Base-by-base conservation (phyloP, 2,329 filamentous ascomycete genomes). In the Colletotrichum graminicola region DNA sequence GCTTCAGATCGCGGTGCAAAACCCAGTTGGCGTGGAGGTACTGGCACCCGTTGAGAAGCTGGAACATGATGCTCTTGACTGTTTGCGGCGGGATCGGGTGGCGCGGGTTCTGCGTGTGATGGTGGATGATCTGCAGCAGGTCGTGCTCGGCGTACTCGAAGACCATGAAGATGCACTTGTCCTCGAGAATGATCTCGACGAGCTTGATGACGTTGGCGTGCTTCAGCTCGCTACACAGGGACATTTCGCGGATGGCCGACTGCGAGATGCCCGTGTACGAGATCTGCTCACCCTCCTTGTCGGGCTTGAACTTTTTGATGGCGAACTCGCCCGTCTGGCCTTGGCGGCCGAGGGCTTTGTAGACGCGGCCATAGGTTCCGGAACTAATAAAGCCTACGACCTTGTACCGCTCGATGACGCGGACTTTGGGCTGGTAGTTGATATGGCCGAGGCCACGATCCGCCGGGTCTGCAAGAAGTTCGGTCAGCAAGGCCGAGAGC, bases 271-370 rank as follows among this genome's bases (percentile, higher is more conserved):
- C 96, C 0, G 96, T 98, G 82, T 99, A 99, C 77, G 97, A 93
- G 57, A 98, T 86, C 77, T 93, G 90, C 81, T 99, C 96, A 68
- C 96, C 96, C 83, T 99, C 96, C 84, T 98, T 99, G 82, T 99
- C 96, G 10, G 95, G 95, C 85, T 98, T 98, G 89, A 98, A 97
- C 89, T 99, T 99, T 80, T 99, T 99, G 85, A 99, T 99, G 76
- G 96, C 96, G 79, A 97, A 98, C 78, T 97, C 94, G 74, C 93
- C 93, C 62, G 90, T 83, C 80, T 91, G 85, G 76, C 91, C 89
- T 84, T 92, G 88, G 74, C 92, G 91, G 76, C 93, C 91, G 54
- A 94, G 86, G 23, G 96, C 96, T 80, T 99, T 99, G 89, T 98
- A 99, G 10, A 99, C 96, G 41, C 96, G 92, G 45, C 96, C 96